These are phyloP conservation scores for Lasiodiplodia theobromae DNA, from an alignment of 2,329 filamentous ascomycete genomes.

Conservation along the genomic window DNA sequence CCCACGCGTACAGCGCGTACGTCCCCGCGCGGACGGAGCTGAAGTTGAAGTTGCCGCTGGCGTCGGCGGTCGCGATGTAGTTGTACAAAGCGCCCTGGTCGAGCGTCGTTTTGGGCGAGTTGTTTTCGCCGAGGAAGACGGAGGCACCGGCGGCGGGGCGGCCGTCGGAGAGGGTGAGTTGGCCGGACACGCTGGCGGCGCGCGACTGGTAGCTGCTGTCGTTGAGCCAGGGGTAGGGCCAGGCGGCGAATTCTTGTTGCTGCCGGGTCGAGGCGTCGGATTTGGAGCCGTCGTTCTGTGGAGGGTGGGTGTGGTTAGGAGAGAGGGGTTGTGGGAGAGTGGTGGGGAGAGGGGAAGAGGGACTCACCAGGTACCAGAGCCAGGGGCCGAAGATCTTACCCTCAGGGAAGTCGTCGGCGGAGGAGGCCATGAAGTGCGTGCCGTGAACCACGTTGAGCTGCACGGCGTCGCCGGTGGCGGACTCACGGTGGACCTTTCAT, in stretches of 20 bases:
- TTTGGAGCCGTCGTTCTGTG: slow-evolving; percentile 56
- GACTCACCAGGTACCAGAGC: slow-evolving; percentile 45
- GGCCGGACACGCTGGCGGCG: slow-evolving; percentile 53
- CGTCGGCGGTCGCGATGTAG: slow-evolving; percentile 57
- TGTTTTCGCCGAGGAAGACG: slow-evolving; percentile 59
- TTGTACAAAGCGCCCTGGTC: slow-evolving; percentile 59
- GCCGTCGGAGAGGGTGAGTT: slow-evolving; percentile 55
- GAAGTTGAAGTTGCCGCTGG: slow-evolving; percentile 54
- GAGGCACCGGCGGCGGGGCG: slow-evolving; percentile 57
- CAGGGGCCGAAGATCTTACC: slow-evolving; percentile 48
- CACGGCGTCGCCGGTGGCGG: slow-evolving; percentile 58
- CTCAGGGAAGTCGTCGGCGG: slow-evolving; percentile 48
- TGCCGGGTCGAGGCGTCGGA: slow-evolving; percentile 51
- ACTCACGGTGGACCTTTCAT: slow-evolving; percentile 55
- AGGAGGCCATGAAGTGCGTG: slow-evolving; percentile 54
- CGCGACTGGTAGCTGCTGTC: slow-evolving; percentile 56
- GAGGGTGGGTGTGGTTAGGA: not conserved
- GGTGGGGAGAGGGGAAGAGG: too few species aligned
- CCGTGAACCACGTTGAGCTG: slow-evolving; percentile 64
- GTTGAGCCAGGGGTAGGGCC: slow-evolving; percentile 60
- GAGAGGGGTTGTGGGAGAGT: too few species aligned
- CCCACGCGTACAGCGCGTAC: slow-evolving; percentile 60
- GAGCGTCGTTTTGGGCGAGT: slow-evolving; percentile 53
- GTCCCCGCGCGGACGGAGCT: slow-evolving; percentile 52
- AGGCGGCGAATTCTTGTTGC: slow-evolving; percentile 51